A percentile compares a stretch with the other conserved stretches of the same genome.
Conservation (phyloP, 352 stramenopile species). For the Phytopythium ostracodes region DNA sequence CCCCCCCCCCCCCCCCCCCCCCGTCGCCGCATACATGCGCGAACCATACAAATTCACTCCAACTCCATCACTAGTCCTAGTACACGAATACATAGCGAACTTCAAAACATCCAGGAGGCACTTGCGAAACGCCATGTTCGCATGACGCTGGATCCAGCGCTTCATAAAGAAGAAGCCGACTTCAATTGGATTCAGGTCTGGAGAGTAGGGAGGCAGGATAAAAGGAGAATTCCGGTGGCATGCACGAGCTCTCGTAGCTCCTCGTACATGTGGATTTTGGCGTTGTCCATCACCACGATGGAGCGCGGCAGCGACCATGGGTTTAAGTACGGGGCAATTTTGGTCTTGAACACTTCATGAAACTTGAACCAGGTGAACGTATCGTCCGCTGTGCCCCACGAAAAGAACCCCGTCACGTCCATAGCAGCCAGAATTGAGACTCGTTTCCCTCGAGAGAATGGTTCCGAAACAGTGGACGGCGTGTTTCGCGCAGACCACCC, state of each 20-base stretch:
- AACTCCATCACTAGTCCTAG: neutral
- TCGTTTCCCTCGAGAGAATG: conserved; percentile 9
- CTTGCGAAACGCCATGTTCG: neutral
- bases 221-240: conserved; percentile 87
- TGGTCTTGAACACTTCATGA: conserved; percentile 67
- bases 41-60: conserved; percentile 10
- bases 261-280: conserved; percentile 89
- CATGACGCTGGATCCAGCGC: conserved; percentile 2
- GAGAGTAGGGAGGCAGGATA: conserved; percentile 13
- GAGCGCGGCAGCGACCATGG: conserved; percentile 71
- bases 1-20: too few relatives aligned
- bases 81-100: neutral
- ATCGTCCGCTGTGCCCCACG: conserved; percentile 7
- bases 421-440: conserved; percentile 18
- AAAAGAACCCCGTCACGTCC: conserved; percentile 12
- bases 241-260: conserved; percentile 92
- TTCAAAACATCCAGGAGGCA: neutral
- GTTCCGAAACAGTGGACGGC: neutral
- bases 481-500: conserved; percentile 5
- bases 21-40: conserved; percentile 1
- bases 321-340: conserved; percentile 84
- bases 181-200: conserved; percentile 10
- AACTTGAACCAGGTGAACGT: conserved; percentile 78
- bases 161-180: conserved; percentile 5
- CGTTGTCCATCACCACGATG: conserved; percentile 60